Evolutionary conservation across 2,329 filamentous ascomycete genomes (phyloP).

Genomic region (Drechmeria coniospora): DNA sequence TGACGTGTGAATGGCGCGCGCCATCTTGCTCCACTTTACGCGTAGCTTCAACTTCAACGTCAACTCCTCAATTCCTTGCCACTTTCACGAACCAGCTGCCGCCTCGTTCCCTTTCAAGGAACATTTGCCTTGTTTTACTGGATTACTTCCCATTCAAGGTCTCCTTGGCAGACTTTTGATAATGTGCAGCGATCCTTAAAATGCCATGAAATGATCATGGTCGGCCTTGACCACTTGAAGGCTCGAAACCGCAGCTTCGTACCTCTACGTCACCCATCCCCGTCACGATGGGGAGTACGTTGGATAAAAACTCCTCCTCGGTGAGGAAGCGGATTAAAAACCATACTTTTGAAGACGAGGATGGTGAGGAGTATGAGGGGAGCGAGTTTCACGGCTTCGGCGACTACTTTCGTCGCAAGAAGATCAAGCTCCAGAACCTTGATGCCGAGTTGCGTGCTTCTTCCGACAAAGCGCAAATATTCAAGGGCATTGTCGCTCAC

Average conservation of each 20-base stretch:
- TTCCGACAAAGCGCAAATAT: constrained; percentile 63
- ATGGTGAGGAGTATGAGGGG: constrained; percentile 77
- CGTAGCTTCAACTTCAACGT: constrained; percentile 7
- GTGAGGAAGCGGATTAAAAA: constrained; percentile 45
- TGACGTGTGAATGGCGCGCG: constrained; percentile 21
- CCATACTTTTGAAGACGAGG: constrained; percentile 64
- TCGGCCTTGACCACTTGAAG: too few relatives aligned
- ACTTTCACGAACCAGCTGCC: neutral
- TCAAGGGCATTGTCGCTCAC: constrained; percentile 79
- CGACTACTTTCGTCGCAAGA: constrained; percentile 91
- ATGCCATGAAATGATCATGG: too few relatives aligned
- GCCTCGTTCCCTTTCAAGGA: too few relatives aligned
- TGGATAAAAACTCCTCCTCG: constrained; percentile 48
- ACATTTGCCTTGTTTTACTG: too few relatives aligned
- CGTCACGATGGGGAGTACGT: constrained; percentile 38
- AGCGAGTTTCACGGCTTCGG: constrained; percentile 79
- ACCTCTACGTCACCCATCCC: neutral
- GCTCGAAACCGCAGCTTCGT: too few relatives aligned
- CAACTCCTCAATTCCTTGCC: too few relatives aligned
- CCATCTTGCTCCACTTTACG: constrained; percentile 19
- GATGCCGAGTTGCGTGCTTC: constrained; percentile 66
- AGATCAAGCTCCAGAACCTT: constrained; percentile 90
- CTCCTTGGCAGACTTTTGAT: too few relatives aligned
- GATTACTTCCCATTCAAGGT: too few relatives aligned
- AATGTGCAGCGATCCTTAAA: too few relatives aligned